phyloP scores from a whole-genome alignment of 345 rosid genomes.

The Linum tenue region DNA sequence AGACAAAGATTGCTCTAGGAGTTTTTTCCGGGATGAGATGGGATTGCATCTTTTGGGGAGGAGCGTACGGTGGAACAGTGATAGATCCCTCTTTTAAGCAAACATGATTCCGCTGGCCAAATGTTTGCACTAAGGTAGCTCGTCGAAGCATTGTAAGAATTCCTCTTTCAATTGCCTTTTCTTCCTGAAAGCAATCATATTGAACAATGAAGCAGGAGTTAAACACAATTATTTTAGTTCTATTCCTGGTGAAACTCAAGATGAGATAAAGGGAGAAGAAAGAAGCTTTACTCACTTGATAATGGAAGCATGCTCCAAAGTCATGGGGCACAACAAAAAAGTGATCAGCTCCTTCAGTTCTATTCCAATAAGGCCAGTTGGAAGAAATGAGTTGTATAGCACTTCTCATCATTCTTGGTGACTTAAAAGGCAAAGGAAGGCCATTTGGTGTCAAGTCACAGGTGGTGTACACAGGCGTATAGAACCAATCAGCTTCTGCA shows the following conservation, averaged over 20 bases:
- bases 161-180: conserved; percentile 84
- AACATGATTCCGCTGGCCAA: conserved; percentile 90
- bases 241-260: no score
- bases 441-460: conserved; percentile 29
- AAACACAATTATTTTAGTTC: no score
- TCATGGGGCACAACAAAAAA: conserved; percentile 29
- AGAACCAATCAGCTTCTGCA: conserved; percentile 29
- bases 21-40: conserved; percentile 62
- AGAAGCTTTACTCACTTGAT: conserved; percentile 1
- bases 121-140: conserved; percentile 88
- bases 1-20: conserved; percentile 88
- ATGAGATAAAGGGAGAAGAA: not conserved
- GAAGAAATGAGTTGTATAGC: conserved; percentile 27
- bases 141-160: conserved; percentile 68
- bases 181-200: conserved; percentile 39
- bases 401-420: conserved; percentile 29
- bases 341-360: conserved; percentile 26
- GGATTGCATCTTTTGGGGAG: conserved; percentile 88
- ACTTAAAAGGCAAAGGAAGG: conserved; percentile 31
- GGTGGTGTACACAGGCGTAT: conserved; percentile 26
- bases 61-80: conserved; percentile 94
- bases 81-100: conserved; percentile 86
- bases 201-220: no score
- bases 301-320: conserved; percentile 20
- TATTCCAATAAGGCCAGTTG: conserved; percentile 26